Conservation (phyloP, 208 protist species). For the Acanthamoeba castellanii region DNA sequence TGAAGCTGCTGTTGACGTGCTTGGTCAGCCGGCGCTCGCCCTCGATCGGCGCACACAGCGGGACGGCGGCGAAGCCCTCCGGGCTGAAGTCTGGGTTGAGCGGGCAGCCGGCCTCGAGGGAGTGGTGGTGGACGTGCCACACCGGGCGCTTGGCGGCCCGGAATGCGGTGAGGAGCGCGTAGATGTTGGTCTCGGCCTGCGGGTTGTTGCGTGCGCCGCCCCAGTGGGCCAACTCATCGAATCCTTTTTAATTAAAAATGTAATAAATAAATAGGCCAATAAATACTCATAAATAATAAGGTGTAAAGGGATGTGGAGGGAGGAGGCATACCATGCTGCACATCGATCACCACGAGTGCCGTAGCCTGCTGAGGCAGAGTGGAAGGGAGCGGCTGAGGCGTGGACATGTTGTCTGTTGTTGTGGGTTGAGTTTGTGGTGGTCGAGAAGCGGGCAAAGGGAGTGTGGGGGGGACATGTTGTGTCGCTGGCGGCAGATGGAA, state of each 20-base stretch:
- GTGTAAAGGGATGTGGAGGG: neutral
- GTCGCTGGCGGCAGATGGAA: too few species aligned
- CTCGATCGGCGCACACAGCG: neutral
- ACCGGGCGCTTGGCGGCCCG: neutral
- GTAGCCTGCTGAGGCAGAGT: neutral
- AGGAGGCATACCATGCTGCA: neutral
- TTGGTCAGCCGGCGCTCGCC: constrained; percentile 26
- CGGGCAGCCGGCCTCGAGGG: neutral
- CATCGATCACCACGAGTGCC: neutral
- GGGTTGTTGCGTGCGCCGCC: constrained; percentile 4
- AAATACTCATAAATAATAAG: neutral
- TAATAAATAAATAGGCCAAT: too few species aligned
- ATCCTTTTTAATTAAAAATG: neutral
- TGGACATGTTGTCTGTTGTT: neutral
- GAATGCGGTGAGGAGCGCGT: neutral
- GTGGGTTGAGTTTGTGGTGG: neutral
- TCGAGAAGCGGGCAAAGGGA: too few species aligned
- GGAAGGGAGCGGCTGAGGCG: neutral
- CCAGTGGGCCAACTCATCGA: neutral
- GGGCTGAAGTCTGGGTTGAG: neutral
- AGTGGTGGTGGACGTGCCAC: constrained; percentile 35
- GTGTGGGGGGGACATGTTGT: too few species aligned
- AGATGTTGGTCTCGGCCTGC: neutral
- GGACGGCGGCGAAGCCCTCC: neutral
- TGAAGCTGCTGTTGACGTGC: constrained; percentile 41